Evolutionary conservation across 805 yeast species (phyloP).

Genomic region (Saturnispora gosingensis): DNA sequence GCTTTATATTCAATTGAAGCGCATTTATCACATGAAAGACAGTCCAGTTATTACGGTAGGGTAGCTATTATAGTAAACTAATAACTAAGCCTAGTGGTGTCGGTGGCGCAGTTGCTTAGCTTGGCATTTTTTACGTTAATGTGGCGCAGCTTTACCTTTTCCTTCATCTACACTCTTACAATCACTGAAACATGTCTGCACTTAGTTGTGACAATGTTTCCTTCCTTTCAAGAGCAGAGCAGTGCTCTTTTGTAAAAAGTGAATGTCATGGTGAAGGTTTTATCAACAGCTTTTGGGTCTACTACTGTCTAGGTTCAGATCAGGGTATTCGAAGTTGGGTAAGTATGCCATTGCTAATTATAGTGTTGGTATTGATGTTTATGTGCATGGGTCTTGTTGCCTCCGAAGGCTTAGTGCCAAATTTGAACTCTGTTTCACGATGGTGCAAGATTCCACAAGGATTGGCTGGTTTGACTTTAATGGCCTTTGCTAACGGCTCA

Average conservation of each 20-base stretch:
- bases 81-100: neutral
- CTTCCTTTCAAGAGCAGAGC: conserved; percentile 14
- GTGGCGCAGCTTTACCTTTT: neutral
- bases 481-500: conserved; percentile 89
- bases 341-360: conserved; percentile 16
- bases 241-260: conserved; percentile 22
- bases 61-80: neutral
- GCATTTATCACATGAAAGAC: no score
- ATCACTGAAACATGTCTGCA: neutral
- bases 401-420: conserved; percentile 77
- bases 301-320: conserved; percentile 23
- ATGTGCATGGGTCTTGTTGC: conserved; percentile 71
- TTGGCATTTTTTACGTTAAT: neutral
- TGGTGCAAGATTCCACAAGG: conserved; percentile 63
- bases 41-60: no score
- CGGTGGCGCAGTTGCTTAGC: neutral
- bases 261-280: conserved; percentile 24
- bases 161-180: neutral
- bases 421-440: conserved; percentile 59
- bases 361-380: conserved; percentile 36
- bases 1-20: no score
- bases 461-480: conserved; percentile 76
- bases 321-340: conserved; percentile 12
- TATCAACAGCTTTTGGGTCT: conserved; percentile 22
- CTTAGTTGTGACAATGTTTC: conserved; percentile 7